Conservation (phyloP, 495 filamentous ascomycete species). For the Penicillium alfredii region DNA sequence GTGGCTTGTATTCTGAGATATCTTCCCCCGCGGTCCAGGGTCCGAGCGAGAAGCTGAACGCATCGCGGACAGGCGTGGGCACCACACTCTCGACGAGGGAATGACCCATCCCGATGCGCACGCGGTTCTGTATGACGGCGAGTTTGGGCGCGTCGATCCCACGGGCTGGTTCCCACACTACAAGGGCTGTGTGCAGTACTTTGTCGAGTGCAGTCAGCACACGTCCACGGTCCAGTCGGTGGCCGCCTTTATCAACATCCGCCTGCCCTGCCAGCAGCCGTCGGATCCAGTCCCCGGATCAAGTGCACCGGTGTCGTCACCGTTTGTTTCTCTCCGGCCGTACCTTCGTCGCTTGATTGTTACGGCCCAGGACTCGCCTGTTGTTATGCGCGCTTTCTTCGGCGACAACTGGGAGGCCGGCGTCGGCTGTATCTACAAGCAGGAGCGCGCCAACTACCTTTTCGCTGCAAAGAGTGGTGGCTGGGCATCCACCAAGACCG, state of each 20-base stretch:
- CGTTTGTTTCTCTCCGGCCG: slow-evolving; percentile 65
- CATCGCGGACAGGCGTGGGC: slow-evolving; percentile 21
- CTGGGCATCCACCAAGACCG: slow-evolving; percentile 76
- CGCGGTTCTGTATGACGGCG: slow-evolving; percentile 15
- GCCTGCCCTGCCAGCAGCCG: slow-evolving; percentile 38
- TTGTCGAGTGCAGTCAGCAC: slow-evolving; percentile 82
- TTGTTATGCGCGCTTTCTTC: slow-evolving; percentile 80
- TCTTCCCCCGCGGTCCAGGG: slow-evolving; percentile 17
- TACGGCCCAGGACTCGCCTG: slow-evolving; percentile 75
- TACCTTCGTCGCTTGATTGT: slow-evolving; percentile 88
- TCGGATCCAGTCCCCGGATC: slow-evolving; percentile 10
- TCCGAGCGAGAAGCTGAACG: slow-evolving; percentile 23
- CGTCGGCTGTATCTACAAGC: slow-evolving; percentile 71
- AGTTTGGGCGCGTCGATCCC: slow-evolving; percentile 54
- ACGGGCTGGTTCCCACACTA: slow-evolving; percentile 89
- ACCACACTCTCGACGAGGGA: slow-evolving; percentile 9
- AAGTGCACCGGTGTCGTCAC: slow-evolving; percentile 8
- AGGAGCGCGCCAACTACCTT: slow-evolving; percentile 85
- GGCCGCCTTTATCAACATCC: slow-evolving; percentile 85
- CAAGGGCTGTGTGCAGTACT: slow-evolving; percentile 78
- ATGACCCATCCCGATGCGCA: slow-evolving; percentile 11
- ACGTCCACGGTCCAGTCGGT: slow-evolving; percentile 72
- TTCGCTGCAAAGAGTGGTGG: slow-evolving; percentile 93
- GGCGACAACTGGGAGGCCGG: slow-evolving; percentile 77
- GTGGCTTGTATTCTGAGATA: slow-evolving; percentile 20